Base-by-base conservation (phyloP, 2,329 filamentous ascomycete genomes). In the Pseudogymnoascus sp. region DNA sequence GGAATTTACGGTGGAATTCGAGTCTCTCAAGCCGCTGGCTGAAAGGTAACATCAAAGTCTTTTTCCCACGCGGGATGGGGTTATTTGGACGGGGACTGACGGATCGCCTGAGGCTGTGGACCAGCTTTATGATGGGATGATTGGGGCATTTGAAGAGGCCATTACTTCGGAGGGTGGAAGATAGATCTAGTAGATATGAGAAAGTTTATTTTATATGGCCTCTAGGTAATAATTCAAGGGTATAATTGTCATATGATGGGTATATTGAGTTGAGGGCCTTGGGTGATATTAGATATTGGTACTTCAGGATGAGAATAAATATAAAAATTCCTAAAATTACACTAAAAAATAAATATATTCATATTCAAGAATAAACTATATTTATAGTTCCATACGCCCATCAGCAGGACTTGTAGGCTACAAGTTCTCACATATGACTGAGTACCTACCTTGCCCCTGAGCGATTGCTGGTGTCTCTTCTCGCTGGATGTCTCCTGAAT, bases 31-130 rank as follows among this genome's bases (percentile, higher is more conserved):
- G 61, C 65, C 69, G 5, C 64, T 70, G 12, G 65, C 63, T 16
- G 47, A 64, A 53, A 47, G 14, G 16, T 64, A 70, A 28, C 69
- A 44, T 38, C 62, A 64, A 50, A 44, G 67, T 37, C 42, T 70
- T 60, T 70, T 69, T 64, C 66, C 67, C 16, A 28, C 66, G 42
- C 63, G 59, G 18, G 61, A 28, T 63, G 65, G 63, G 3, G 63
- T 56, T 35, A 63, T 69, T 33, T 70, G 67, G 67, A 67, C 60
- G 7, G 66, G 66, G 56, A 67, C 65, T 5, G 63, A 70, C 10
- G 12, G 14, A 18, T 69, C 65, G 18, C 63, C 62, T n/a, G 66
- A 67, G 61, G 66, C 56, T 62, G 42, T 37, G 28, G 40, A 66
- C n/a, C 40, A 37, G 25, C 65, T 70, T 38, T 69, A 70, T 23